Evolutionary conservation across 2,329 filamentous ascomycete species (phyloP), one percentile per base, ranked within the genome.

Genomic region (Emydomyces testavorans): DNA sequence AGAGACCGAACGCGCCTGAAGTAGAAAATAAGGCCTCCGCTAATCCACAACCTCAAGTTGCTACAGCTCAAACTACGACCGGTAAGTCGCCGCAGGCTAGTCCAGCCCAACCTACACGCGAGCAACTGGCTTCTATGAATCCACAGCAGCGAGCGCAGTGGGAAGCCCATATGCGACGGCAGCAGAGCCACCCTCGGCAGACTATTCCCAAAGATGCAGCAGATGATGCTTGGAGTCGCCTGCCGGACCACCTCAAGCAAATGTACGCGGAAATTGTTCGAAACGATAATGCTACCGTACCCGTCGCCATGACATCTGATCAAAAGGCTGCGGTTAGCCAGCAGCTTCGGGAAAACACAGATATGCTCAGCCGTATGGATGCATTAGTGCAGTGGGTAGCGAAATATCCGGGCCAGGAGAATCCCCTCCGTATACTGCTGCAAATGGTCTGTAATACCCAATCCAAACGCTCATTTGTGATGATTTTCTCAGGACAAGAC

Each of bases 1-100:
- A 71, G 56, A 62, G 72, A 50, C 57, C 66, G 2, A 65, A 58
- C 47, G 64, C 62, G 47, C 71, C 75, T 53, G 72, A 75, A 55
- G 58, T 65, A n/a, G 56, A 71, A 72, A 48, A 56, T 63, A 64
- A 65, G 48, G 34, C 55, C 2, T 18, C 35, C 11, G 16, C 16
- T 6, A 58, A 64, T 36, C 56, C 58, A 32, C 50, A 58, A 28
- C 50, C 52, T 18, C 60, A 62, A 35, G 16, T 52, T 28, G 34
- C 55, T 34, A 45, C 59, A 24, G 51, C 50, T 18, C 53, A 56
- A 35, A 48, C 53, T 4, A 20, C 53, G 28, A 34, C 52, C 37
- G n/a, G 21, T 7, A 54, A 59, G 37, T 53, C 52, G 26, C 53
- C 58, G 26, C 41, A 42, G 50, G 44, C 57, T 31, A 51, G 55